A percentile compares a stretch with the other conserved stretches of the same genome.
Evolutionary conservation across 192 early-diverging fungal species (phyloP).

Genomic region (Mortierella hygrophila): DNA sequence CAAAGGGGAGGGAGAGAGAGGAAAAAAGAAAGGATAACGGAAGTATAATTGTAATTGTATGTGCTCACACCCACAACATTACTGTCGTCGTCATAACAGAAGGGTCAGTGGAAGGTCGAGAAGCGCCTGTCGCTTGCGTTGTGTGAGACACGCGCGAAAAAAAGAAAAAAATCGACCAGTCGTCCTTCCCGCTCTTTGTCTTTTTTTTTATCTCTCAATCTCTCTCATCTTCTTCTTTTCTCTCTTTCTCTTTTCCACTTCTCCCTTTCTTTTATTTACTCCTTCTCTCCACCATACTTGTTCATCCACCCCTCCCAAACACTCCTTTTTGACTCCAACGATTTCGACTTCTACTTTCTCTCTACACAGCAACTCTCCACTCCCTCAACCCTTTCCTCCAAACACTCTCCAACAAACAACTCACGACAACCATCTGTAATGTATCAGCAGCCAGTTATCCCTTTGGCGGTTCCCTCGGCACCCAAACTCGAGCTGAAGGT

Average conservation of each 20-base stretch:
- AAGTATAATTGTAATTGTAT: too few species aligned
- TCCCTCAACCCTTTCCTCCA: not conserved
- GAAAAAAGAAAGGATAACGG: not conserved
- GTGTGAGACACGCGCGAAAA: not conserved
- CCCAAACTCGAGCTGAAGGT: conserved; percentile 44
- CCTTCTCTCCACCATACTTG: not conserved
- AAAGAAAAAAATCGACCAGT: not conserved
- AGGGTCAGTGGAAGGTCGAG: not conserved
- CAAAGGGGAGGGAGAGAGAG: not conserved
- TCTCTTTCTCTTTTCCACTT: not conserved
- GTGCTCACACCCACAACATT: not conserved
- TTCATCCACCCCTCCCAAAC: too few species aligned
- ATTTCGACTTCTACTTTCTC: not conserved
- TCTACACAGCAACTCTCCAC: too few species aligned
- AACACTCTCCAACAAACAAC: too few species aligned
- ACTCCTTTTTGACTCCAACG: not conserved
- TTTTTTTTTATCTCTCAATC: not conserved
- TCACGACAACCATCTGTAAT: not conserved
- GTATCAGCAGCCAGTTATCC: conserved; percentile 26
- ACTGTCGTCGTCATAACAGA: not conserved
- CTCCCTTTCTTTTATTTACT: not conserved
- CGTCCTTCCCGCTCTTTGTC: not conserved
- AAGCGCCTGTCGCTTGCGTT: not conserved
- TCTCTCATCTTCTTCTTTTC: not conserved
- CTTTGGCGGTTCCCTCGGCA: conserved; percentile 28